Evolutionary conservation across 1,139 yeast species (phyloP), one percentile per base, ranked within the genome.

Genomic region (Saccharomycopsis hybrid): DNA sequence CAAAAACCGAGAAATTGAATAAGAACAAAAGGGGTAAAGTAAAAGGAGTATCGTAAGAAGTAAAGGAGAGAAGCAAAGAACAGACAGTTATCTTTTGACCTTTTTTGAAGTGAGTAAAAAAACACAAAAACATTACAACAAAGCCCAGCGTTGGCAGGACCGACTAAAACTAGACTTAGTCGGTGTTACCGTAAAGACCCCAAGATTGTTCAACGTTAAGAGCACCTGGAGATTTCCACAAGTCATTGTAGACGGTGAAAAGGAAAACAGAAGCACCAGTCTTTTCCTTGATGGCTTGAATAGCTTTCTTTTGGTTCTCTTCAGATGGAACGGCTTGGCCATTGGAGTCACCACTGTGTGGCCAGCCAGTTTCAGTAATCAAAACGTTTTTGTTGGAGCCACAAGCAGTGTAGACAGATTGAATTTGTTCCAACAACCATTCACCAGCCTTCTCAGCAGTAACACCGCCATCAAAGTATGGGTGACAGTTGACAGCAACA

Each of bases 401-500:
- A 73, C 92, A 85, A 49, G 80, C 80, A 57, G 76, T 66, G 68
- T 77, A 73, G 60, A 85, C 85, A 65, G 79, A 72, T 61, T 80
- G 72, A 62, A 85, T 81, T 70, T 83, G 89, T 57, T 71, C 64
- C 61, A 77, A 62, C 61, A 84, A 72, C 88, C 89, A 85, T 27
- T 75, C 66, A 63, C 94, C 95, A 37, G 92, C 78, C 59, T 79
- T 71, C 5, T 69, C 68, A 57, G 92, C 88, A 54, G 67, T 70
- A 51, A 83, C 80, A 61, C 76, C 69, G 62, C 85, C 83, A 62
- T 85, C 94, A 72, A 85, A 85, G 77, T 73, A 85, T 59, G 92
- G 85, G 66, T 85, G 95, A 51, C 85, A 84, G 66, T 84, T 85
- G 59, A 83, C 85, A 32, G 92, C 92, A 67, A 85, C 72, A 74